These are phyloP conservation scores for Euryodendron excelsum DNA, from an alignment of 148 eudicot genomes.

Conservation along the genomic window DNA sequence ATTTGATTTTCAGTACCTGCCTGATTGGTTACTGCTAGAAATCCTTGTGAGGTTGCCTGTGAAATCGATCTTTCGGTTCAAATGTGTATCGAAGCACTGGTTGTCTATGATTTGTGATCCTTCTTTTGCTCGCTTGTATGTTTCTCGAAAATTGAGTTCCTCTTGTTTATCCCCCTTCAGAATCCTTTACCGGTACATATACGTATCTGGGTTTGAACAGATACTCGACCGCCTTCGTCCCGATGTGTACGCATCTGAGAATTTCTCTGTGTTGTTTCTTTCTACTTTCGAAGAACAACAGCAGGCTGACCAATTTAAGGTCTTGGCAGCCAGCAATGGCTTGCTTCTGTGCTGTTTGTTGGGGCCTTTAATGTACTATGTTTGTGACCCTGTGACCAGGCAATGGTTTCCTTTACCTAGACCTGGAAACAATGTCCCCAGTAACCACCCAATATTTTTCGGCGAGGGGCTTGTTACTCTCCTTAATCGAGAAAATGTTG, in stretches of 20 bases:
- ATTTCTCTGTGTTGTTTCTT: constrained; percentile 14
- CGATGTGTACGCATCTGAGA: background rate
- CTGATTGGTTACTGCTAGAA: too few species aligned
- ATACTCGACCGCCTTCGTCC: constrained; percentile 1
- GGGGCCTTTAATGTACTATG: constrained; percentile 9
- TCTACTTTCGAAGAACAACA: constrained; percentile 19
- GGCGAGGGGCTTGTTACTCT: constrained; percentile 15
- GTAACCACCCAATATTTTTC: constrained; percentile 5
- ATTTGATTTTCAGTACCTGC: too few species aligned
- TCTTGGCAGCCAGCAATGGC: constrained; percentile 19
- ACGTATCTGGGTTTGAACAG: constrained; percentile 4
- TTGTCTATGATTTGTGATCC: background rate
- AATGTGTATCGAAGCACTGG: constrained; percentile 16
- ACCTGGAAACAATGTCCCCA: background rate
- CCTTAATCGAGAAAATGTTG: constrained; percentile 3
- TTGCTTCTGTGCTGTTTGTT: constrained; percentile 20
- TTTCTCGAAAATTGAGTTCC: background rate
- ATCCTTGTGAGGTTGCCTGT: too few species aligned
- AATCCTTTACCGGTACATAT: constrained; percentile 15
- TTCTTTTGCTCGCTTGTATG: background rate
- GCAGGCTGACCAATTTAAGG: constrained; percentile 15
- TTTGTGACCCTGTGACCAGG: constrained; percentile 18
- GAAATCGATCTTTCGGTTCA: background rate
- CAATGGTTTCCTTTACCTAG: constrained; percentile 21
- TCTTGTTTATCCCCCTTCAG: background rate